Evolutionary conservation across 2,329 filamentous ascomycete species (phyloP).

Genomic region (Blumeriella jaapii): DNA sequence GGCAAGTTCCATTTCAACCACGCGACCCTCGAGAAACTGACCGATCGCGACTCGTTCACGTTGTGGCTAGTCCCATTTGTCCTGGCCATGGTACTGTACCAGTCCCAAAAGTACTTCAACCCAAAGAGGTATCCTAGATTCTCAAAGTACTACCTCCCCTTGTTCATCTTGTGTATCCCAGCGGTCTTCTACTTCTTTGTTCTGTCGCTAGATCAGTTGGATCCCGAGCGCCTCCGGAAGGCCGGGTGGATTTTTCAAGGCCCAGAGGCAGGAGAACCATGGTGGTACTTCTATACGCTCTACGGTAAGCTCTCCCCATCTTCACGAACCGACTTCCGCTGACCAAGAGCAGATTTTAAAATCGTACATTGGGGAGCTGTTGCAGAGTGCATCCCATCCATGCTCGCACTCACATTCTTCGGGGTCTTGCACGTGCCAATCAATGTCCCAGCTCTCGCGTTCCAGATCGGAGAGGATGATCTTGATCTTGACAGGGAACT

Average conservation of each 20-base stretch:
- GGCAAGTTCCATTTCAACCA: constrained; percentile 76
- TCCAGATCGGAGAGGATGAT: constrained; percentile 86
- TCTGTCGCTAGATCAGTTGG: constrained; percentile 53
- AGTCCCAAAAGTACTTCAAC: constrained; percentile 59
- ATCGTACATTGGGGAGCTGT: constrained; percentile 77
- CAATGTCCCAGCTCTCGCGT: constrained; percentile 87
- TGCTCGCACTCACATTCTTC: constrained; percentile 96
- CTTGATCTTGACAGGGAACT: constrained; percentile 84
- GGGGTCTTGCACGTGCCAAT: constrained; percentile 95
- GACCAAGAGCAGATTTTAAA: constrained; percentile 52
- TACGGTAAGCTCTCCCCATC: constrained; percentile 53
- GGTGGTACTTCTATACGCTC: constrained; percentile 95
- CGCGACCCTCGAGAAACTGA: constrained; percentile 62
- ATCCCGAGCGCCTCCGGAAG: constrained; percentile 54
- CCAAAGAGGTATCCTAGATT: not conserved
- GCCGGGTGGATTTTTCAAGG: constrained; percentile 87
- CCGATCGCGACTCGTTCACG: constrained; percentile 60
- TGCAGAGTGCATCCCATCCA: constrained; percentile 75
- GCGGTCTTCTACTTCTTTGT: constrained; percentile 70
- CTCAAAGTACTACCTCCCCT: constrained; percentile 75
- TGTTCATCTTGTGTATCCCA: constrained; percentile 74
- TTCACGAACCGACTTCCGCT: constrained; percentile 13
- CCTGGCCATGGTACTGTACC: constrained; percentile 65
- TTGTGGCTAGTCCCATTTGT: constrained; percentile 75
- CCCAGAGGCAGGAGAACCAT: constrained; percentile 75